These are phyloP conservation scores for Aspergillus oerlinghausenensis DNA, from an alignment of 2,329 filamentous ascomycete genomes.

Conservation along the genomic window DNA sequence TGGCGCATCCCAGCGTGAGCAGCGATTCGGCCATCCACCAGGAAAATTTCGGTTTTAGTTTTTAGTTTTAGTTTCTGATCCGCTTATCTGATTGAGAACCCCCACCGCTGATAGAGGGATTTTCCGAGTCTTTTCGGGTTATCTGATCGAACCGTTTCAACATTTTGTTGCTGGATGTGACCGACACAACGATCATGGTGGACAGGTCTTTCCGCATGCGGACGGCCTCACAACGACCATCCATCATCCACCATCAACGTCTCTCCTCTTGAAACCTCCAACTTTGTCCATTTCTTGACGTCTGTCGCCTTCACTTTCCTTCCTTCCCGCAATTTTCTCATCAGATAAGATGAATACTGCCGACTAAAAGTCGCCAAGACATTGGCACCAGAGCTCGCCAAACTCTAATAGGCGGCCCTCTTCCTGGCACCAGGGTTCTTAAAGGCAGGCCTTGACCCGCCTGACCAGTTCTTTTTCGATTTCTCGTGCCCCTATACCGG, in stretches of 20 bases:
- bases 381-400: neutral
- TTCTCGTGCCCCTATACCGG: neutral
- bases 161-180: neutral
- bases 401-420: neutral
- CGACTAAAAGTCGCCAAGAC: neutral
- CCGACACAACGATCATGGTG: neutral
- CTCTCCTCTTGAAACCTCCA: neutral
- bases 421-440: neutral
- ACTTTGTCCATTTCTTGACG: neutral
- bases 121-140: neutral
- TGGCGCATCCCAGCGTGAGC: neutral
- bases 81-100: neutral
- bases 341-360: slow-evolving; percentile 5
- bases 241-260: neutral
- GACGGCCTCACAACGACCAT: neutral
- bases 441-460: neutral
- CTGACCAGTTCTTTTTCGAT: neutral
- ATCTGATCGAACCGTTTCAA: neutral
- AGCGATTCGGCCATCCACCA: neutral
- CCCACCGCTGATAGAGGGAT: neutral
- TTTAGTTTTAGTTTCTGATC: neutral
- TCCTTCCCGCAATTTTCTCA: neutral
- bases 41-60: neutral
- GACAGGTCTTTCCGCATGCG: neutral
- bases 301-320: neutral